These are phyloP conservation scores for Kuraishia cidri DNA, from an alignment of 805 yeast genomes.

Conservation along the genomic window DNA sequence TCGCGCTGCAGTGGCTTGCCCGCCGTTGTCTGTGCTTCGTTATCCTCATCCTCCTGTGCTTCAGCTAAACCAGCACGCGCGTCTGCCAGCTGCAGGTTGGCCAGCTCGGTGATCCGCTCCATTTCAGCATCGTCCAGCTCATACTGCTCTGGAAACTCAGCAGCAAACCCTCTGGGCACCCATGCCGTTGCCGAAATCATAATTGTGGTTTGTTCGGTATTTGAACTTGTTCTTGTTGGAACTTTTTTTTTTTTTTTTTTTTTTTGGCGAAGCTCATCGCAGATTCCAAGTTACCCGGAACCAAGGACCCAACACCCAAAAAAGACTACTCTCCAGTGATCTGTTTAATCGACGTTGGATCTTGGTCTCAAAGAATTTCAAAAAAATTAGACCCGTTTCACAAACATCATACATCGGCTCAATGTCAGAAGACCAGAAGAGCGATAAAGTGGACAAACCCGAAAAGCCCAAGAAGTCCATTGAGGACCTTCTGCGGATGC, in stretches of 20 bases:
- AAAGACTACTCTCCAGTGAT: too few relatives aligned
- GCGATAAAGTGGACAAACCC: too few relatives aligned
- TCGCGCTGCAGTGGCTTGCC: conserved; percentile 32
- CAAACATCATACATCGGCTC: too few relatives aligned
- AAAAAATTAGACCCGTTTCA: too few relatives aligned
- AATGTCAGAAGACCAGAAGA: conserved; percentile 1
- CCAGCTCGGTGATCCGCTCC: conserved; percentile 81
- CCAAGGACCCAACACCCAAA: too few relatives aligned
- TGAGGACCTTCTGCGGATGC: conserved; percentile 50
- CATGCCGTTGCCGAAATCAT: conserved; percentile 92
- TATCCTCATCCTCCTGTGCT: conserved; percentile 24
- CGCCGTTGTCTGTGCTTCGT: conserved; percentile 6
- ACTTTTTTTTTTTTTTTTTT: too few relatives aligned
- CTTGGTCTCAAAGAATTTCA: too few relatives aligned
- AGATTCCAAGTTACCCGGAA: too few relatives aligned
- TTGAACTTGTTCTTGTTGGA: background rate
- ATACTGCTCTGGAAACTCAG: conserved; percentile 85
- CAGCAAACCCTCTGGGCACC: conserved; percentile 95
- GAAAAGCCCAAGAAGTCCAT: conserved; percentile 24
- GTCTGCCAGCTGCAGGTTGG: conserved; percentile 72
- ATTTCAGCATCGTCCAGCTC: conserved; percentile 88
- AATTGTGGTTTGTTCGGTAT: background rate
- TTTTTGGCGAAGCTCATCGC: background rate
- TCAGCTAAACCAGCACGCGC: conserved; percentile 58
- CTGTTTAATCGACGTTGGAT: too few relatives aligned